These are phyloP conservation scores for Globisporangium megalacanthum DNA, from an alignment of 352 stramenopile genomes.

Conservation along the genomic window DNA sequence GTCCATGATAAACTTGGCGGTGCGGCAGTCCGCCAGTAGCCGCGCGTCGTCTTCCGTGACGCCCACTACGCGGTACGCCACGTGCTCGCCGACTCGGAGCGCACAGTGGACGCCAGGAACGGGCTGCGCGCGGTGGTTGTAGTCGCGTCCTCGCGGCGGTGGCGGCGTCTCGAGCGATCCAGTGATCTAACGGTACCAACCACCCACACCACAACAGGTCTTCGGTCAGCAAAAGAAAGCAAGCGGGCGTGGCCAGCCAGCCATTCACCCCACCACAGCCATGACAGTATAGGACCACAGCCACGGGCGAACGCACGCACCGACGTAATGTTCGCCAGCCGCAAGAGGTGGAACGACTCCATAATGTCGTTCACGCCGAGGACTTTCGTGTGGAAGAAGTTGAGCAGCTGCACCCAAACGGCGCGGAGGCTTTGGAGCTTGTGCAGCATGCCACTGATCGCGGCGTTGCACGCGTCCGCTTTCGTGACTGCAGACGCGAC, in stretches of 20 bases:
- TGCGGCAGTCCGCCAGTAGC: slow-evolving; percentile 38
- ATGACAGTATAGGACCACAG: not conserved
- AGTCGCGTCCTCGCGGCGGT: not conserved
- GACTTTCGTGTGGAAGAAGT: slow-evolving; percentile 71
- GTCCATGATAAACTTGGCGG: slow-evolving; percentile 60
- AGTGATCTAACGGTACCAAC: slow-evolving; percentile 36
- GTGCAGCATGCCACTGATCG: slow-evolving; percentile 49
- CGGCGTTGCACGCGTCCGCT: slow-evolving; percentile 55
- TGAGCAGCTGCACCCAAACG: slow-evolving; percentile 57
- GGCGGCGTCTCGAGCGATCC: slow-evolving; percentile 27
- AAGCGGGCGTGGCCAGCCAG: too few species aligned
- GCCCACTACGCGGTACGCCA: slow-evolving; percentile 44
- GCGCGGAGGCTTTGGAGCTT: slow-evolving; percentile 46
- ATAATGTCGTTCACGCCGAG: slow-evolving; percentile 34
- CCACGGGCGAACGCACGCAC: slow-evolving; percentile 25
- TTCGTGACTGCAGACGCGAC: slow-evolving; percentile 36
- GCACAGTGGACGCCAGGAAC: slow-evolving; percentile 21
- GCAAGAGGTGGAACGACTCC: slow-evolving; percentile 58
- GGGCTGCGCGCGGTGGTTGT: slow-evolving; percentile 6
- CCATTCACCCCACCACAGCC: slow-evolving; percentile 5
- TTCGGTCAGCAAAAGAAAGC: too few species aligned
- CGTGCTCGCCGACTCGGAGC: slow-evolving; percentile 38
- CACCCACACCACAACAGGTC: too few species aligned
- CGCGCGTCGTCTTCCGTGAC: slow-evolving; percentile 43
- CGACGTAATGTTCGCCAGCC: slow-evolving; percentile 54